phyloP scores from a whole-genome alignment of 2,329 filamentous ascomycete genomes.

The Cephalotrichum gorgonifer region DNA sequence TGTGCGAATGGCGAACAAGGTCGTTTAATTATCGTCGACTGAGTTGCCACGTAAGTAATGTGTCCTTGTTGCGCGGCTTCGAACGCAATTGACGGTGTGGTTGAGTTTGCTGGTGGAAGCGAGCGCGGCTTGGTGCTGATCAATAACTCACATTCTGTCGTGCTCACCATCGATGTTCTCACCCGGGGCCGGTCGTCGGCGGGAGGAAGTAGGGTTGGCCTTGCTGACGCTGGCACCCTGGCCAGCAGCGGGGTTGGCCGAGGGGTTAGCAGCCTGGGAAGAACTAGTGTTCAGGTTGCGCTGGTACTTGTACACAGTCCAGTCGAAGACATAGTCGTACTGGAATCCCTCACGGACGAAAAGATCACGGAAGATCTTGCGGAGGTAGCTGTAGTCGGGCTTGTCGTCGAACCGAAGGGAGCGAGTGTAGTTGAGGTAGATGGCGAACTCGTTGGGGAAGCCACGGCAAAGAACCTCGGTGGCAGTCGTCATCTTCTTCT shows the following conservation, averaged over 20 bases:
- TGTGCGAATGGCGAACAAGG: neutral
- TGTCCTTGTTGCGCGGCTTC: neutral
- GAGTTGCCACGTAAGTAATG: neutral
- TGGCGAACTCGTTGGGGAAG: slow-evolving; percentile 98
- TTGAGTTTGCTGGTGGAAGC: neutral
- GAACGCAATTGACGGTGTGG: neutral
- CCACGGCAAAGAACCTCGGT: slow-evolving; percentile 98
- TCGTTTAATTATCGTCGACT: slow-evolving; percentile 2
- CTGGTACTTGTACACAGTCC: slow-evolving; percentile 99
- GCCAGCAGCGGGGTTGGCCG: neutral
- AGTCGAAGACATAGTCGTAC: slow-evolving; percentile 99
- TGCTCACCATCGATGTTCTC: neutral
- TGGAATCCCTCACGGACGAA: slow-evolving; percentile 99
- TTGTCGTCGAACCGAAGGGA: slow-evolving; percentile 99
- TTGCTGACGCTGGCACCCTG: neutral
- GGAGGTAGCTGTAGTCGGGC: slow-evolving; percentile 98
- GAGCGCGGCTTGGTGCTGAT: neutral
- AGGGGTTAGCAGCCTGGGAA: slow-evolving; percentile 2
- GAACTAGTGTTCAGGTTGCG: slow-evolving; percentile 51
- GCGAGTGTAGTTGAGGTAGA: slow-evolving; percentile 98
- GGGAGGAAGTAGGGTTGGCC: slow-evolving; percentile 1
- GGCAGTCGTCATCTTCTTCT: slow-evolving; percentile 99
- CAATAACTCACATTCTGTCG: slow-evolving; percentile 3
- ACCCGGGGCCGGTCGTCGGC: neutral
- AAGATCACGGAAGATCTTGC: slow-evolving; percentile 99